Conservation (phyloP, 306 rosid genomes). For the Begonia fuchsioides region DNA sequence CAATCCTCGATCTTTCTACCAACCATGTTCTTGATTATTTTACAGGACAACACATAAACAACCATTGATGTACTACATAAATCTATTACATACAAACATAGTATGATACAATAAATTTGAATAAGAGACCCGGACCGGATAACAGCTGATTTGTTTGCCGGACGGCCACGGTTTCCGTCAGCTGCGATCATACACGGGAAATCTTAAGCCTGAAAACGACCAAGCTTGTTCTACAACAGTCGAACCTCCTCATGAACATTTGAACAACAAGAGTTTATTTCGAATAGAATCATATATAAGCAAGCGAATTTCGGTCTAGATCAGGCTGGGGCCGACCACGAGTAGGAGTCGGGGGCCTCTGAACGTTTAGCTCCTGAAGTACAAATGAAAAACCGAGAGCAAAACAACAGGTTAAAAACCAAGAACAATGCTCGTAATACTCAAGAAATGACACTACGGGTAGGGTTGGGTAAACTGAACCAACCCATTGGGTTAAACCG, state of each 20-base stretch:
- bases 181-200: not conserved
- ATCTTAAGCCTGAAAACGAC: not conserved
- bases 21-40: too few relatives aligned
- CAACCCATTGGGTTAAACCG: too few relatives aligned
- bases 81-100: not conserved
- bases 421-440: too few relatives aligned
- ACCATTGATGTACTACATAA: not conserved
- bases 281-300: constrained; percentile 51
- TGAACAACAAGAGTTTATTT: not conserved
- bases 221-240: not conserved
- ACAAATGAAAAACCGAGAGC: not conserved
- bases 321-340: constrained; percentile 99
- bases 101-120: not conserved
- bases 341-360: constrained; percentile 98
- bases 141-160: not conserved
- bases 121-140: not conserved
- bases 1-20: too few relatives aligned
- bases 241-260: too few relatives aligned
- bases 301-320: constrained; percentile 89
- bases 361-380: constrained; percentile 80
- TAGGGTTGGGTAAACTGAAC: too few relatives aligned
- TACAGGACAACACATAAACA: not conserved
- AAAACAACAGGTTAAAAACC: too few relatives aligned
- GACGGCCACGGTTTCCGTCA: not conserved
- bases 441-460: too few relatives aligned